A percentile compares a stretch with the other conserved stretches of the same genome.
Evolutionary conservation across 768 basidiomycete species (phyloP).

Genomic region (Lactarius quietus): DNA sequence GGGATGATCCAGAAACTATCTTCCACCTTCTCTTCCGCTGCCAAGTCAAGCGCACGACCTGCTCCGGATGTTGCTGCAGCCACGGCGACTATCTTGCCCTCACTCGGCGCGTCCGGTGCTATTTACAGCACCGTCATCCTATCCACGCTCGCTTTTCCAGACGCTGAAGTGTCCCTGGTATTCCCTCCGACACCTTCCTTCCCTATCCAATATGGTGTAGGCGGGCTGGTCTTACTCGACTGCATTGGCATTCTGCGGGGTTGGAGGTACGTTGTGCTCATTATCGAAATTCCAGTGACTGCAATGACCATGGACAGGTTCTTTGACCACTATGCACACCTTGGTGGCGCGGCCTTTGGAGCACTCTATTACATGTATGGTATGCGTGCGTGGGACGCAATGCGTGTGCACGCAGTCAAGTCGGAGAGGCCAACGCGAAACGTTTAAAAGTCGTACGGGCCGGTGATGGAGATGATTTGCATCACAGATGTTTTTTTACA

Average conservation of each 20-base stretch:
- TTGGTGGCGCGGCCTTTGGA: constrained; percentile 86
- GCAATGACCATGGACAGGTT: constrained; percentile 38
- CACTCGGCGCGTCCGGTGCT: constrained; percentile 82
- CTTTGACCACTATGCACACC: constrained; percentile 86
- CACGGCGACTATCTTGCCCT: constrained; percentile 50
- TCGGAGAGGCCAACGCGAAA: neutral
- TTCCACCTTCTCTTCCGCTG: constrained; percentile 34
- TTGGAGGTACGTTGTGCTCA: constrained; percentile 61
- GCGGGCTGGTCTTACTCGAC: constrained; percentile 68
- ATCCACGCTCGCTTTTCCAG: constrained; percentile 79
- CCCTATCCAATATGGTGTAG: constrained; percentile 76
- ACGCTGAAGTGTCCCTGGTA: constrained; percentile 69
- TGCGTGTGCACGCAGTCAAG: constrained; percentile 17
- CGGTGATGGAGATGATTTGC: neutral
- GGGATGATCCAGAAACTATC: constrained; percentile 29
- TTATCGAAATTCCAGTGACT: neutral
- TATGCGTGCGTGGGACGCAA: constrained; percentile 83
- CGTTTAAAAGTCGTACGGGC: neutral
- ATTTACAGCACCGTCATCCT: constrained; percentile 74
- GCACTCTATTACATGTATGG: constrained; percentile 69
- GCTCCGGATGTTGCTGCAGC: constrained; percentile 33
- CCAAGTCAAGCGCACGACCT: constrained; percentile 42
- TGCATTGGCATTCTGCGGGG: constrained; percentile 71
- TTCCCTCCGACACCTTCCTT: constrained; percentile 75
- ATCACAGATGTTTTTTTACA: constrained; percentile 77